These are phyloP conservation scores for Asterionellopsis glacialis DNA, from an alignment of 108 stramenopile species.

Conservation along the genomic window DNA sequence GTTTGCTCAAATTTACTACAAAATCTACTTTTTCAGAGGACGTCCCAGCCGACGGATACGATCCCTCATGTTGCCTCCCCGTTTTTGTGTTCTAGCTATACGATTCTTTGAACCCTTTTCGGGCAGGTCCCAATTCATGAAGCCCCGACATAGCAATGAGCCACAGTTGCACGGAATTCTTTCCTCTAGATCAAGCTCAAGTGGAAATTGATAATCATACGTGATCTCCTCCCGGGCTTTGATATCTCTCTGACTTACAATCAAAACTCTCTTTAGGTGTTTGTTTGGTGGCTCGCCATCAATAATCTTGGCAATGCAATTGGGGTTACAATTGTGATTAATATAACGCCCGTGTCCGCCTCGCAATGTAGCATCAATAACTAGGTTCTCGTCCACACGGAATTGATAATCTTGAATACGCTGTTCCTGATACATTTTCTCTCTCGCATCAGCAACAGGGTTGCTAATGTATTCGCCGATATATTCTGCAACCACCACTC, in stretches of 20 bases:
- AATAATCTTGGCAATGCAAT: conserved; percentile 86
- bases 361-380: conserved; percentile 92
- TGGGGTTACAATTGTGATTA: conserved; percentile 96
- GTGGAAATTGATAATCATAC: conserved; percentile 96
- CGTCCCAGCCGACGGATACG: conserved; percentile 49
- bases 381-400: conserved; percentile 75
- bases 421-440: conserved; percentile 77
- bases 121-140: conserved; percentile 86
- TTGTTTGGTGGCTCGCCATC: conserved; percentile 45
- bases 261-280: conserved; percentile 79
- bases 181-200: conserved; percentile 61
- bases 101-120: conserved; percentile 56
- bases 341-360: conserved; percentile 92
- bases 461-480: conserved; percentile 88
- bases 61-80: conserved; percentile 56
- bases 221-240: conserved; percentile 89
- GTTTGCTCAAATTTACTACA: no score
- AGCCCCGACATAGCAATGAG: conserved; percentile 64
- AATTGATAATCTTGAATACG: conserved; percentile 95
- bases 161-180: conserved; percentile 81
- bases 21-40: conserved; percentile 27
- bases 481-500: conserved; percentile 93
- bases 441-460: conserved; percentile 80
- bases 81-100: conserved; percentile 34
- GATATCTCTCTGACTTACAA: conserved; percentile 86